phyloP scores from a whole-genome alignment of 441 rosid genomes.

The Isatis lusitanica region DNA sequence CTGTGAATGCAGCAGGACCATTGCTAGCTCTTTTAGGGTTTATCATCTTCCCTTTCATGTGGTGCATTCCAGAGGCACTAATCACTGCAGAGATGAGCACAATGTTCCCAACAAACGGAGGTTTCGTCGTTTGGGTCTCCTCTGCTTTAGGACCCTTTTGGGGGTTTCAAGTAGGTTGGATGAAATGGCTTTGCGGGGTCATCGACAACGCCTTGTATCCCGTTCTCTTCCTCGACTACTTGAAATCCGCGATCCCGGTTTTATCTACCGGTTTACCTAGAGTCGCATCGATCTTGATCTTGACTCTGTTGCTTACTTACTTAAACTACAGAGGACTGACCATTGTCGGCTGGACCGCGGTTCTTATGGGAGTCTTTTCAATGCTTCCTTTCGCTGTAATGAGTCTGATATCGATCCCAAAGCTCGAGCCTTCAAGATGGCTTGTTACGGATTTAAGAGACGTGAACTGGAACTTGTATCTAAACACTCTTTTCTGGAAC shows the following conservation, averaged over 20 bases:
- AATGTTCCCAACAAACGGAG: slow-evolving; percentile 64
- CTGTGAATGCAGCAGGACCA: slow-evolving; percentile 66
- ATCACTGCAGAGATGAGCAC: slow-evolving; percentile 77
- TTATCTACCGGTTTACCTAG: slow-evolving; percentile 49
- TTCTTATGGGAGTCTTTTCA: slow-evolving; percentile 51
- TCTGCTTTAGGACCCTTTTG: slow-evolving; percentile 62
- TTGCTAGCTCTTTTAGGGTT: slow-evolving; percentile 59
- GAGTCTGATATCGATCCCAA: slow-evolving; percentile 52
- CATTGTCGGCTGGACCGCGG: slow-evolving; percentile 62
- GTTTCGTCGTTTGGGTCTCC: slow-evolving; percentile 71
- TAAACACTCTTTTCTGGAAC: slow-evolving; percentile 69
- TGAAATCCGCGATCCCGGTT: slow-evolving; percentile 53
- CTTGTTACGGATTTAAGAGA: slow-evolving; percentile 34
- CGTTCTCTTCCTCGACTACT: slow-evolving; percentile 59
- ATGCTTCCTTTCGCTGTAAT: slow-evolving; percentile 60
- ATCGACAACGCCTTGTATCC: slow-evolving; percentile 66
- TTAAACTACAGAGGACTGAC: slow-evolving; percentile 61
- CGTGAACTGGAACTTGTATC: slow-evolving; percentile 53
- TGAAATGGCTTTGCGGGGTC: slow-evolving; percentile 76
- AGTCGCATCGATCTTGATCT: slow-evolving; percentile 39
- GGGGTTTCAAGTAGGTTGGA: slow-evolving; percentile 75
- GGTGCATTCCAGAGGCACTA: slow-evolving; percentile 67
- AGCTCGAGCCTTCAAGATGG: slow-evolving; percentile 55
- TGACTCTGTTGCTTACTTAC: slow-evolving; percentile 51
- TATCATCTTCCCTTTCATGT: slow-evolving; percentile 53